phyloP scores from a whole-genome alignment of 371 early-diverging fungal genomes.

The Amoeboaphelidium protococcarum region DNA sequence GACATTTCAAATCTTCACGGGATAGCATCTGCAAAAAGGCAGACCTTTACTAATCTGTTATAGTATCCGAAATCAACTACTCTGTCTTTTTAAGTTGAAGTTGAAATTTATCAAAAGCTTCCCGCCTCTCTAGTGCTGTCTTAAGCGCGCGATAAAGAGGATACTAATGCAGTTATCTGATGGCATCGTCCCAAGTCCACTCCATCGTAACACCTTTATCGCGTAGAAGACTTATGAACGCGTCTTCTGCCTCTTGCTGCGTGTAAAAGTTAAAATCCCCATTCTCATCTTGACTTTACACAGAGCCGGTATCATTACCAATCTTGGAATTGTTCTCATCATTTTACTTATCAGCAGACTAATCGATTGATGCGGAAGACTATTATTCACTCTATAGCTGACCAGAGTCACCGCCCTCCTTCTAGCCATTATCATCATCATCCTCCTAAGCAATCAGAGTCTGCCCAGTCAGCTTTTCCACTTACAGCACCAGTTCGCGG shows the following conservation, averaged over 20 bases:
- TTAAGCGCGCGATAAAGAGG: constrained; percentile 59
- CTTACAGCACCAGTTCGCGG: constrained; percentile 45
- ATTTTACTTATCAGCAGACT: constrained; percentile 9
- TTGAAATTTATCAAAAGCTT: constrained; percentile 22
- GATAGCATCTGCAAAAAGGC: constrained; percentile 79
- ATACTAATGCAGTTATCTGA: constrained; percentile 49
- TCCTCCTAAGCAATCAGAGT: neutral
- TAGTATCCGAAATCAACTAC: constrained; percentile 26
- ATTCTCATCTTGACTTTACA: neutral
- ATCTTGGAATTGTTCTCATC: constrained; percentile 7
- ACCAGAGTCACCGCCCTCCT: constrained; percentile 1
- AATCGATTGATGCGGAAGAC: neutral
- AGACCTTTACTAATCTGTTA: constrained; percentile 40
- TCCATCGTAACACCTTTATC: constrained; percentile 41
- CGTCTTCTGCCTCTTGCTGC: constrained; percentile 54
- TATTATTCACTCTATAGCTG: constrained; percentile 5
- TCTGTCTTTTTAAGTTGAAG: neutral
- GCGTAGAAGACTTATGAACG: constrained; percentile 38
- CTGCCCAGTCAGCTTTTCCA: constrained; percentile 4
- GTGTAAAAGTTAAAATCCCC: constrained; percentile 28
- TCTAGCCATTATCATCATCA: neutral
- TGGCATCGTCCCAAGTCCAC: constrained; percentile 78
- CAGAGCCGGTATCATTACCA: neutral
- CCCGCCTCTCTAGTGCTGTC: constrained; percentile 44
- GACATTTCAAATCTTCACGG: constrained; percentile 50